phyloP scores from a whole-genome alignment of 352 stramenopile genomes.

The Pythium periplocum region DNA sequence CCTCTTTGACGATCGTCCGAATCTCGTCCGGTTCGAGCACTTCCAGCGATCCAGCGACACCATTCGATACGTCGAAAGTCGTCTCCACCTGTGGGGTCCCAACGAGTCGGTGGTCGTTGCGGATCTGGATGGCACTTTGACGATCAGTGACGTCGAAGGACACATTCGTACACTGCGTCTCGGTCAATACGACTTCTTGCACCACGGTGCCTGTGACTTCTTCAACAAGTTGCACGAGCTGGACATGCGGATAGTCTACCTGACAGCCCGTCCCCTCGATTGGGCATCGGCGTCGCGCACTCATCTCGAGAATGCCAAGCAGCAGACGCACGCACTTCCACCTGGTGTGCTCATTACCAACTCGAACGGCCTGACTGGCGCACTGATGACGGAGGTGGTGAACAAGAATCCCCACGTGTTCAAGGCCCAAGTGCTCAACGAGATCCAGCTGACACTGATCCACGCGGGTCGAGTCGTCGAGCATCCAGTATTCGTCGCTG shows the following conservation, averaged over 20 bases:
- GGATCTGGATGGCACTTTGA: constrained; percentile 80
- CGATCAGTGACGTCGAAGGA: constrained; percentile 80
- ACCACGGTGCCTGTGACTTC: constrained; percentile 72
- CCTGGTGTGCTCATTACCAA: constrained; percentile 78
- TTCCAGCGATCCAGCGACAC: constrained; percentile 63
- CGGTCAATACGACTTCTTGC: constrained; percentile 79
- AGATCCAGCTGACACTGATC: constrained; percentile 78
- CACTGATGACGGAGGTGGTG: constrained; percentile 77
- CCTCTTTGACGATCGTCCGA: constrained; percentile 52
- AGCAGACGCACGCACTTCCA: constrained; percentile 51
- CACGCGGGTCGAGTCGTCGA: constrained; percentile 62
- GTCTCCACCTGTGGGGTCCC: constrained; percentile 69
- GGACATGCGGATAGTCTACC: constrained; percentile 69
- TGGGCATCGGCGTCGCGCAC: constrained; percentile 67
- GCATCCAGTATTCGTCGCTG: constrained; percentile 80
- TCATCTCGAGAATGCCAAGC: constrained; percentile 69
- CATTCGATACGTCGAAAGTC: constrained; percentile 66
- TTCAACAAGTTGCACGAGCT: constrained; percentile 78
- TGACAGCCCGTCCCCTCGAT: constrained; percentile 74
- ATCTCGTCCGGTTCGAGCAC: constrained; percentile 76
- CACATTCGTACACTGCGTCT: constrained; percentile 81
- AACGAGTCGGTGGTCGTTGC: constrained; percentile 80
- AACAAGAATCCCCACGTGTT: constrained; percentile 85
- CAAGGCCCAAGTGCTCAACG: constrained; percentile 77
- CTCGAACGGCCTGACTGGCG: constrained; percentile 69